phyloP scores from a whole-genome alignment of 2,329 filamentous ascomycete genomes.

The Diplodia scrobiculata region DNA sequence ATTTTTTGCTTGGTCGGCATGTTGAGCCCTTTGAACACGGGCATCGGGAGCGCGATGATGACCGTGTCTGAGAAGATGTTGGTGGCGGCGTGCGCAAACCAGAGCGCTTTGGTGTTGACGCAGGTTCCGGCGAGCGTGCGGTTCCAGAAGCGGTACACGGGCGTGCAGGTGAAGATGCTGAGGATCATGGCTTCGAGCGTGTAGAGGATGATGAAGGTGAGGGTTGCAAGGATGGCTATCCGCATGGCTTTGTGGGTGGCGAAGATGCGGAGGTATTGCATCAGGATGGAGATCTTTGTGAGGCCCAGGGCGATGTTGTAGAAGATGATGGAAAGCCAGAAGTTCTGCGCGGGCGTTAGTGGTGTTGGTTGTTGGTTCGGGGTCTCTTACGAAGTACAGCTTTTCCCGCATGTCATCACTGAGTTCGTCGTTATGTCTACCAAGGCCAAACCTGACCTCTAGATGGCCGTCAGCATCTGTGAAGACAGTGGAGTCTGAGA shows the following conservation, averaged over 20 bases:
- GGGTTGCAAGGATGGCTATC: conserved; percentile 34
- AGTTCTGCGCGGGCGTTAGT: conserved; percentile 24
- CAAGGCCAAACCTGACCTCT: conserved; percentile 7
- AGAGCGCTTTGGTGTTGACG: conserved; percentile 36
- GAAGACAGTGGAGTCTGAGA: not conserved
- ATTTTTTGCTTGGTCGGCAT: conserved; percentile 37
- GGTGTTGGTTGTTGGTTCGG: not conserved
- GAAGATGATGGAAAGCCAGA: conserved; percentile 40
- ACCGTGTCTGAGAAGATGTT: conserved; percentile 42
- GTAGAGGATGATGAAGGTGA: conserved; percentile 37
- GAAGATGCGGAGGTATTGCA: conserved; percentile 44
- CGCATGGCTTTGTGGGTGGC: conserved; percentile 35
- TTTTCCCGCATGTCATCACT: not conserved
- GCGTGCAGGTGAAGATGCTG: conserved; percentile 37
- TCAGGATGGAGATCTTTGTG: conserved; percentile 41
- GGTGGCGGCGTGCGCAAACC: conserved; percentile 40
- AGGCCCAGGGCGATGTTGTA: conserved; percentile 41
- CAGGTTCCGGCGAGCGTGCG: conserved; percentile 28
- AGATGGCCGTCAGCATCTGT: not conserved
- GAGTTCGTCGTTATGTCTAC: not conserved
- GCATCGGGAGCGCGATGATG: conserved; percentile 41
- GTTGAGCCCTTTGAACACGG: conserved; percentile 38
- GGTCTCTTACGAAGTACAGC: not conserved
- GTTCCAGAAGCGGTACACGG: conserved; percentile 38
- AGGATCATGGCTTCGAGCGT: conserved; percentile 37